A percentile compares a stretch with the other conserved stretches of the same genome.
These are phyloP conservation scores for Leccinum arenicola DNA, from an alignment of 768 basidiomycete genomes.

Conservation along the genomic window DNA sequence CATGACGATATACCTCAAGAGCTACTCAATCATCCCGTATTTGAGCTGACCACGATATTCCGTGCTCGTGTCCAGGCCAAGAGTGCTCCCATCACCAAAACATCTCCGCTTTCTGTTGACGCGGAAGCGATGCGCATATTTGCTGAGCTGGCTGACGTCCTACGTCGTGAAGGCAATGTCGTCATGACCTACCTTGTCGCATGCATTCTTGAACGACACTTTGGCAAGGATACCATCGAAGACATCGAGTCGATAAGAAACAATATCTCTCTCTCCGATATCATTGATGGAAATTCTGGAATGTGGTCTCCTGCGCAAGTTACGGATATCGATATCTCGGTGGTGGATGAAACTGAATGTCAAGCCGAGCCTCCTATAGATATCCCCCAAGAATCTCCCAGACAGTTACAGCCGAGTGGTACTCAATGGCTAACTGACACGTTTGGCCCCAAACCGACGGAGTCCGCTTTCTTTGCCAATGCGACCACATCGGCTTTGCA, in stretches of 20 bases:
- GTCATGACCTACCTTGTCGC: slow-evolving; percentile 86
- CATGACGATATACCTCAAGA: slow-evolving; percentile 67
- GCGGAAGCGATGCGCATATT: slow-evolving; percentile 64
- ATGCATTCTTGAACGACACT: slow-evolving; percentile 83
- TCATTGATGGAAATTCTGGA: slow-evolving; percentile 62
- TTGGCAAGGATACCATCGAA: slow-evolving; percentile 77
- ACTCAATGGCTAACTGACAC: slow-evolving; percentile 34
- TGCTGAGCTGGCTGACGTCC: slow-evolving; percentile 54
- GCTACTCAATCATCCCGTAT: slow-evolving; percentile 70
- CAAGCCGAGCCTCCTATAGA: slow-evolving; percentile 6
- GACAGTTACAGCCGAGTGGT: slow-evolving; percentile 25
- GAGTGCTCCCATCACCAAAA: slow-evolving; percentile 73
- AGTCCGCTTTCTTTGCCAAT: slow-evolving; percentile 20
- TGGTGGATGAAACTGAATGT: slow-evolving; percentile 21
- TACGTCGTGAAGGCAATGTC: slow-evolving; percentile 61
- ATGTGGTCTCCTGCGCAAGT: slow-evolving; percentile 25
- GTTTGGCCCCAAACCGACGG: slow-evolving; percentile 29
- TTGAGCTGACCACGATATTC: slow-evolving; percentile 80
- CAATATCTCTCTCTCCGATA: slow-evolving; percentile 52
- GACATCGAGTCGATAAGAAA: slow-evolving; percentile 67
- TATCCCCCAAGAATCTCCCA: slow-evolving; percentile 1
- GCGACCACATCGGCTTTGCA: slow-evolving; percentile 14
- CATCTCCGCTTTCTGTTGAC: slow-evolving; percentile 61
- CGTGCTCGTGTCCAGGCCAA: slow-evolving; percentile 76
- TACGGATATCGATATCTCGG: slow-evolving; percentile 25